A percentile compares a stretch with the other conserved stretches of the same genome.
Evolutionary conservation across 2,329 filamentous ascomycete genomes (phyloP).

Genomic region (Aspergillus sp.): DNA sequence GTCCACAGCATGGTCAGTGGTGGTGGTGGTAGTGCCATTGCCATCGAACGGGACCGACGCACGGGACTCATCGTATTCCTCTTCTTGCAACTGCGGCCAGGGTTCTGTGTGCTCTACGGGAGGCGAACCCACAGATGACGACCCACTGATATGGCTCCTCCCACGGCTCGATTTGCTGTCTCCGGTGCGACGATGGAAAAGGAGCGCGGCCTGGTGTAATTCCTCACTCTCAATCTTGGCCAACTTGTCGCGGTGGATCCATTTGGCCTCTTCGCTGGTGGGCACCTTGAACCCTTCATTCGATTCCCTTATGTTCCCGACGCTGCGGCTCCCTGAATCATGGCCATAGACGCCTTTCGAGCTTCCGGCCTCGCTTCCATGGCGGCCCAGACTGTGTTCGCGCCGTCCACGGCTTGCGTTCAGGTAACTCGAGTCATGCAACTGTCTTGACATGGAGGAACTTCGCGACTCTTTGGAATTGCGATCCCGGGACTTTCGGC

Average conservation of each 20-base stretch:
- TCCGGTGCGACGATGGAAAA: slow-evolving; percentile 32
- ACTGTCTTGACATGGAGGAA: slow-evolving; percentile 29
- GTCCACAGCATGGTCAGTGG: slow-evolving; percentile 16
- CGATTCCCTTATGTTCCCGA: slow-evolving; percentile 17
- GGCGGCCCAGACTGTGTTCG: slow-evolving; percentile 26
- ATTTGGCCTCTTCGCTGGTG: slow-evolving; percentile 29
- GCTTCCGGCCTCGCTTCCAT: slow-evolving; percentile 33
- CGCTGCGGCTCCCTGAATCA: slow-evolving; percentile 17
- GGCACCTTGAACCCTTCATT: slow-evolving; percentile 4
- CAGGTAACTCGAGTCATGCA: slow-evolving; percentile 23
- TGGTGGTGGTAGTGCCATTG: slow-evolving; percentile 24
- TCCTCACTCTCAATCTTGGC: slow-evolving; percentile 45
- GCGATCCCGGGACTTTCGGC: slow-evolving; percentile 22
- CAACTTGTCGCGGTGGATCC: slow-evolving; percentile 46
- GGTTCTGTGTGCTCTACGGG: slow-evolving; percentile 26
- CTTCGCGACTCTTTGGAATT: slow-evolving; percentile 32
- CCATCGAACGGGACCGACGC: slow-evolving; percentile 28
- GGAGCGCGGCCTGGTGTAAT: slow-evolving; percentile 40
- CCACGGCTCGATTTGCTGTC: slow-evolving; percentile 31
- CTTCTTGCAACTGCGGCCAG: slow-evolving; percentile 28
- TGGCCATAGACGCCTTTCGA: slow-evolving; percentile 29
- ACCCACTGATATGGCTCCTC: slow-evolving; percentile 26
- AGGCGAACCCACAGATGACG: slow-evolving; percentile 15
- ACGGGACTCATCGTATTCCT: slow-evolving; percentile 15
- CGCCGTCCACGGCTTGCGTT: slow-evolving; percentile 24